Base-by-base conservation (phyloP, 352 stramenopile species). In the Globisporangium carolinianum region DNA sequence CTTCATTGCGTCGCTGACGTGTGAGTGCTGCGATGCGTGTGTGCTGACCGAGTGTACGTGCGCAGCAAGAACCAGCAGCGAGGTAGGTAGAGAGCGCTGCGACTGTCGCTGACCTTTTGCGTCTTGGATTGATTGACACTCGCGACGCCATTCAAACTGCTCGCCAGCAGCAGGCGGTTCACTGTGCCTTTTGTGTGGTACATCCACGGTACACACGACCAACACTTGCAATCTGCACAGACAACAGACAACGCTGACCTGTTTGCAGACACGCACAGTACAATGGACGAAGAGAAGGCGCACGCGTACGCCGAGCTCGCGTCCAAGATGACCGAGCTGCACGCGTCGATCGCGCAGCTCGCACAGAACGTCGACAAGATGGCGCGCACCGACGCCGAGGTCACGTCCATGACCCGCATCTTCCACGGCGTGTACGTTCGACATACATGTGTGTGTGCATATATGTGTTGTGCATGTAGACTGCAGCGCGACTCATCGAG, bases 291-390 rank as follows among this genome's bases (percentile, higher is more conserved):
- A 52, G 76, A 91, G 50, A 91, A 91, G 61, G 67, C 71, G 46
- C 70, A 68, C 48, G 75, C 73, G 63, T 91, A 91, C 66, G 73
- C 68, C 38, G 76, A 87, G 42, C 59, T 91, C 49, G 79, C 81
- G 52, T 71, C 68, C 50, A 75, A 81, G 67, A 83, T 91, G 75
- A 83, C 77, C 55, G 81, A 91, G 73, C 71, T 91, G 56, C 78
- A 91, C 60, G 79, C 73, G 60, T 87, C 76, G 0, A 69, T 91
- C 47, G 73, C 78, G 63, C 76, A 86, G 54, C 70, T 91, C 52
- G 54, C 76, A 47, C 75, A 81, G 49, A 91, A 91, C 58, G 68
- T 91, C 51, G 76, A 89, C 62, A 87, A 86, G 63, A 86, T 91
- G 75, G 81, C 69, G 41, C 66, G 58, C n/a, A 87, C 78, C 6